Evolutionary conservation across 1,284 basidiomycete genomes (phyloP).

Genomic region (Rhodotorula glutinis): DNA sequence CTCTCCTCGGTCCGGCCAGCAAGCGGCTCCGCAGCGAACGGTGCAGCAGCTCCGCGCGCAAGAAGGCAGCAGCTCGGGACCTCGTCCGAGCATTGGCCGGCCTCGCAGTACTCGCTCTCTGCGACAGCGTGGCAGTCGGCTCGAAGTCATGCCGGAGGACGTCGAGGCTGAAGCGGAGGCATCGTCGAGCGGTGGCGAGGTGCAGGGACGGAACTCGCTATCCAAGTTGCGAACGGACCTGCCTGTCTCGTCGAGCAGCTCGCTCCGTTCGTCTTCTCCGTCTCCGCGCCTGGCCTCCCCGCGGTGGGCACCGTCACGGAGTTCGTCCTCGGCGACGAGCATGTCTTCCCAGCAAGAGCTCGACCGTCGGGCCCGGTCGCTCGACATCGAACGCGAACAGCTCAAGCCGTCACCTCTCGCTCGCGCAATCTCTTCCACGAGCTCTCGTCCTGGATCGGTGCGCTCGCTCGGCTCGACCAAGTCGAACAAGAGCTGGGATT

Average conservation of each 20-base stretch:
- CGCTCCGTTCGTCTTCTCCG: neutral
- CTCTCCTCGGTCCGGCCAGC: no score
- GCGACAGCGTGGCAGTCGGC: slow-evolving; percentile 7
- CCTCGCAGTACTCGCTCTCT: slow-evolving; percentile 23
- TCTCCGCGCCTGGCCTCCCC: neutral
- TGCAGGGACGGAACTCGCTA: neutral
- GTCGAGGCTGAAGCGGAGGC: slow-evolving; percentile 27
- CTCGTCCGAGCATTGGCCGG: slow-evolving; percentile 10
- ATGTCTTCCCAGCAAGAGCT: neutral
- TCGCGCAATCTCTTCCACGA: slow-evolving; percentile 8
- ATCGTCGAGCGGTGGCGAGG: neutral
- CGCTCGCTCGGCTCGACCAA: neutral
- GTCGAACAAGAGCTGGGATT: slow-evolving; percentile 1
- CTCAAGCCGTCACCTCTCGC: slow-evolving; percentile 10
- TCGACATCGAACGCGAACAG: slow-evolving; percentile 11
- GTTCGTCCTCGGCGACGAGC: neutral
- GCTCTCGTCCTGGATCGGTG: neutral
- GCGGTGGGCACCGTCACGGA: slow-evolving; percentile 2
- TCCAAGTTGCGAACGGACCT: neutral
- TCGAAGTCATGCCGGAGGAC: slow-evolving; percentile 28
- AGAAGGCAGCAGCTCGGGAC: slow-evolving; percentile 5
- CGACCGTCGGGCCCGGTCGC: slow-evolving; percentile 12
- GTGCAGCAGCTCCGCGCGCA: slow-evolving; percentile 25
- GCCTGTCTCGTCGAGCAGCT: neutral
- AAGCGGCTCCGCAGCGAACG: slow-evolving; percentile 23